phyloP scores from a whole-genome alignment of 164 flowering plant genomes.

The Macadamia tetraphylla region DNA sequence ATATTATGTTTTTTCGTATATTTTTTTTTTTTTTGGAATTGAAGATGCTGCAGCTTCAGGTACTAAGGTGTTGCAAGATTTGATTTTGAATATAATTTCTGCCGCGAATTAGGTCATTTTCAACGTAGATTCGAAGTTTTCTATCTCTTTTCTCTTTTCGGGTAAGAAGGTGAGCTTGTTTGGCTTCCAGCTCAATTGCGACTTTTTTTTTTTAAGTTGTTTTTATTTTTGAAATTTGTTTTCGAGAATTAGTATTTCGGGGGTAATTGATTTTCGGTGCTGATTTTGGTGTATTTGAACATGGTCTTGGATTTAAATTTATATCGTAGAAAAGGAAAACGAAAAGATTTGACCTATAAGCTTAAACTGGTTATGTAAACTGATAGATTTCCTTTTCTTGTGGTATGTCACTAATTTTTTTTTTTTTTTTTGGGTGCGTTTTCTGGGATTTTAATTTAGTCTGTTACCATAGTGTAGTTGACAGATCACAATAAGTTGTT shows the following conservation, averaged over 20 bases:
- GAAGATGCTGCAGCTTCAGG: not conserved
- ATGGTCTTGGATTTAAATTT: not conserved
- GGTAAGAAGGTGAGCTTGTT: not conserved
- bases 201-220: not conserved
- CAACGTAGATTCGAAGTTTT: not conserved
- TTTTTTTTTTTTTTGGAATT: not conserved
- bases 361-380: not conserved
- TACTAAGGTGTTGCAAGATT: not conserved
- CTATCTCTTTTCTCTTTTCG: not conserved
- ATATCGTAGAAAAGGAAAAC: too few species aligned
- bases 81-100: not conserved
- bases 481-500: not conserved
- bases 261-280: not conserved
- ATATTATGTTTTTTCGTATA: not conserved
- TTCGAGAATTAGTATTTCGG: not conserved
- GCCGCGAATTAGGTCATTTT: not conserved
- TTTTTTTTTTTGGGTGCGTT: not conserved
- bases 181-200: not conserved
- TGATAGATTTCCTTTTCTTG: not conserved
- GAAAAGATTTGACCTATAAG: not conserved
- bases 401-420: not conserved
- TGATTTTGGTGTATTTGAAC: not conserved
- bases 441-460: not conserved
- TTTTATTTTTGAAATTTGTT: not conserved
- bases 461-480: not conserved